A percentile compares a stretch with the other conserved stretches of the same genome.
These are phyloP conservation scores for Neofusicoccum umdonicola DNA, from an alignment of 2,329 filamentous ascomycete genomes.

Conservation along the genomic window DNA sequence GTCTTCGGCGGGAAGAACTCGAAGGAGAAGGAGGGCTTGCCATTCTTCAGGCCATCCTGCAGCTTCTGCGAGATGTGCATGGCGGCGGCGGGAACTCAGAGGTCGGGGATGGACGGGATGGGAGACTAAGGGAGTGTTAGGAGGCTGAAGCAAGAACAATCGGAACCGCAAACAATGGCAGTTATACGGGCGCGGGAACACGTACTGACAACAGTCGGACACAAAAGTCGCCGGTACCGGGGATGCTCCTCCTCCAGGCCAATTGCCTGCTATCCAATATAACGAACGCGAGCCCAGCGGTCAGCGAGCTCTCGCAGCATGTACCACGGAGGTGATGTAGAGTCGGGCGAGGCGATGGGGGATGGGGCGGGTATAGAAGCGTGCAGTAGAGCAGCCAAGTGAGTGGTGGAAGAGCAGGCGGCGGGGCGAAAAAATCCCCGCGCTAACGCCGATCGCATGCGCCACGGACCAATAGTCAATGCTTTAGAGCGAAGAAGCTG, in stretches of 20 bases:
- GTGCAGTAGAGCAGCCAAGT: slow-evolving; percentile 1
- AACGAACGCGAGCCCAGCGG: slow-evolving; percentile 47
- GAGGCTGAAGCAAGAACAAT: background rate
- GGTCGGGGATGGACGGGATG: background rate
- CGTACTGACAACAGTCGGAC: background rate
- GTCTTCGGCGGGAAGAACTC: slow-evolving; percentile 99
- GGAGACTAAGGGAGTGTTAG: background rate
- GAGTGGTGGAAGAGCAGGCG: background rate
- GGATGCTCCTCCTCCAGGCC: slow-evolving; percentile 10
- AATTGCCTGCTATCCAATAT: slow-evolving; percentile 40
- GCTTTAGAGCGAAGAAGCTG: too few relatives aligned
- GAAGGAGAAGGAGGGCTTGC: slow-evolving; percentile 91
- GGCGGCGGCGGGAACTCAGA: slow-evolving; percentile 35
- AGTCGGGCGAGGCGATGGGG: background rate
- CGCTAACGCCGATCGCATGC: background rate
- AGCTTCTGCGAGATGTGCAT: slow-evolving; percentile 98
- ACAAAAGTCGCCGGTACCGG: slow-evolving; percentile 8
- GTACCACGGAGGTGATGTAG: slow-evolving; percentile 31
- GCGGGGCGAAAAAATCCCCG: slow-evolving; percentile 12
- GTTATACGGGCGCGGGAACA: background rate
- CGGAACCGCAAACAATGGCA: background rate
- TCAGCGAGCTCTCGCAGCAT: slow-evolving; percentile 56
- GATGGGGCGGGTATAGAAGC: background rate
- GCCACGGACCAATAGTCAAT: too few relatives aligned
- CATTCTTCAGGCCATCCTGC: slow-evolving; percentile 72